These are phyloP conservation scores for Fusarium nygamai DNA, from an alignment of 2,329 filamentous ascomycete genomes.

Conservation along the genomic window DNA sequence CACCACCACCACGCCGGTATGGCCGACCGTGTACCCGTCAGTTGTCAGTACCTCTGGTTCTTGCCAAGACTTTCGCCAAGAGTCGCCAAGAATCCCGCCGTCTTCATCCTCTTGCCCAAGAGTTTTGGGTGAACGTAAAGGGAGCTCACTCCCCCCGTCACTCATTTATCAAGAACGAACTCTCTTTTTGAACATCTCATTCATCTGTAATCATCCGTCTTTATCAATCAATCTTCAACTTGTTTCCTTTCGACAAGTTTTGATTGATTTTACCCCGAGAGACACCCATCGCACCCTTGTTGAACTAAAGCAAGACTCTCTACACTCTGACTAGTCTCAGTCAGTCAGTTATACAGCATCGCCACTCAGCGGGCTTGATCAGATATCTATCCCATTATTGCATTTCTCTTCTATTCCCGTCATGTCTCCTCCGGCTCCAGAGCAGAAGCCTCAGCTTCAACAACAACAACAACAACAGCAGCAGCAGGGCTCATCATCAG, in stretches of 20 bases:
- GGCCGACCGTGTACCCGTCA: not conserved
- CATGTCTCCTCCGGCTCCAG: slow-evolving; percentile 49
- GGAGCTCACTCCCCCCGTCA: slow-evolving; percentile 47
- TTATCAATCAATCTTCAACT: not conserved
- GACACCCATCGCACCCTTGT: not conserved
- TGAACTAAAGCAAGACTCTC: slow-evolving; percentile 11
- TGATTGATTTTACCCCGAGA: not conserved
- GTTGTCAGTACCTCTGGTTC: slow-evolving; percentile 28
- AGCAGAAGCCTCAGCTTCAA: slow-evolving; percentile 37
- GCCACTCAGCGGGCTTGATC: slow-evolving; percentile 26
- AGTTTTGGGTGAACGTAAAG: slow-evolving; percentile 51
- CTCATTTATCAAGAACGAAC: slow-evolving; percentile 33
- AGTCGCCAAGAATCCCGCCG: slow-evolving; percentile 51
- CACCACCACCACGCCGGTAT: fast-evolving
- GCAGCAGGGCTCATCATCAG: slow-evolving; percentile 28
- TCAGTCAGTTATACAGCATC: not conserved
- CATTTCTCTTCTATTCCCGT: slow-evolving; percentile 25
- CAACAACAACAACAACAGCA: slow-evolving; percentile 36
- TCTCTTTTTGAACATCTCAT: slow-evolving; percentile 41
- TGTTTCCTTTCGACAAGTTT: slow-evolving; percentile 2
- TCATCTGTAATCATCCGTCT: slow-evolving; percentile 8
- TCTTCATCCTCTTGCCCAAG: slow-evolving; percentile 49
- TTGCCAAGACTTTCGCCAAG: slow-evolving; percentile 1
- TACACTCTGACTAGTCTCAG: slow-evolving; percentile 20
- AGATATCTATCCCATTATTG: slow-evolving; percentile 21